Base-by-base conservation (phyloP, 495 filamentous ascomycete species). In the Neurospora sp. region DNA sequence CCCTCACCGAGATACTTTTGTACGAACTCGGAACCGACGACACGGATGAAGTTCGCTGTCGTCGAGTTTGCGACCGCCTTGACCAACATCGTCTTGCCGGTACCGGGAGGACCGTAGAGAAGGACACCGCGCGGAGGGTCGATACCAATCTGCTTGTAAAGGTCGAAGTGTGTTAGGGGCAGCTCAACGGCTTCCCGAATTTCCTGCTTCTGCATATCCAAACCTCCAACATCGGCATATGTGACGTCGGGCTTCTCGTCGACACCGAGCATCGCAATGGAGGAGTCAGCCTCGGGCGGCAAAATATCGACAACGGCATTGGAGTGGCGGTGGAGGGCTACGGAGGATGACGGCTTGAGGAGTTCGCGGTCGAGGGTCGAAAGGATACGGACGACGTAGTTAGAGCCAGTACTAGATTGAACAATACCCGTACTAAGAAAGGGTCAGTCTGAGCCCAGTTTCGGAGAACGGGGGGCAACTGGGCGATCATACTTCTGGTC, bases 171-270 rank as follows among this genome's bases (percentile, higher is more conserved):
- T 37, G 94, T 97, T 74, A 99, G 85, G 11, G 96, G 96, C 73
- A 99, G 85, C 85, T 99, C 96, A 72, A 99, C 96, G 20, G 96
- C 96, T 82, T 99, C 96, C 71, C 96, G 88, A 70, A 99, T 99
- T 82, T 99, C 96, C 83, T 99, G 96, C 85, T 99, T 99, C 84
- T 99, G 96, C 96, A 99, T 99, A 80, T 99, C 96, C 73, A 98
- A 85, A 9, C 96, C 96, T 84, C 96, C 96, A 71, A 99, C 96
- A 82, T 99, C 96, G 71, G 94, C 94, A 78, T 99, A 99, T 44
- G 94, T 97, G 44, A 99, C 94, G 82, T 99, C 96, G 39, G 96
- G 96, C 87, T 98, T 98, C 86, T 99, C 96, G 75, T 96, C 92
- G 71, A 91, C 90, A 72, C 94, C 94, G 14, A 99, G 88, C 96